Base-by-base conservation (phyloP, 2,329 filamentous ascomycete species). In the Zymoseptoria brevis region DNA sequence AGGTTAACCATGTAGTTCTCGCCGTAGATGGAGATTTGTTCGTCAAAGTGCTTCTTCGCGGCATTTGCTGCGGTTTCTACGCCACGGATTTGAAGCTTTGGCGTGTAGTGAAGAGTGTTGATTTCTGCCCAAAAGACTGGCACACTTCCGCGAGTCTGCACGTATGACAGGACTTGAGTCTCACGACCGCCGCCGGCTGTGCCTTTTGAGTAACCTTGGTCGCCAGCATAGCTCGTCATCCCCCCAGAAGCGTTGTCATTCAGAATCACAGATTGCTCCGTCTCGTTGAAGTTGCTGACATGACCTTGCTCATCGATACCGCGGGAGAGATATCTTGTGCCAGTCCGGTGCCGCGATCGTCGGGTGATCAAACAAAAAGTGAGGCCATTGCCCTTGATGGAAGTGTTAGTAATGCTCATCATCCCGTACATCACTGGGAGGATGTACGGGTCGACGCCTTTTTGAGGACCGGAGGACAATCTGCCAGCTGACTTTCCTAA, bases 201-300 rank as follows among this genome's bases (percentile, higher is more conserved):
- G 62, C 86, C 87, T 71, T 89, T 91, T 68, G 89, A 84, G 78
- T 89, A 88, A 19, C 88, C 85, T 60, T 83, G 81, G 67, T 87
- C 88, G 56, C 89, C 88, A 54, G 87, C 87, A 74, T 89, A 96
- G 6, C 91, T 92, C 49, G 89, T 86, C 50, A 94, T 76, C 0
- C 88, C 87, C 59, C 85, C 85, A 3, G 81, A 81, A 53, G 83
- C 81, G 57, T 78, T 82, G 74, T 97, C 94, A 69, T 97, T 97
- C 66, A 97, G 76, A 45, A 99, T 85, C 61, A 96, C 81, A 35
- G 94, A 81, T 73, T 99, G 94, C 73, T 99, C 94, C 0, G 94
- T 97, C 79, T 99, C 94, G 72, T 99, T 99, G 81, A 93, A 99
- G 74, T 99, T 99, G 65, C 94, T 90, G n/a, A 94, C 94, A 73